Conservation (phyloP, 2,329 filamentous ascomycete genomes). For the Didymella keratinophila region DNA sequence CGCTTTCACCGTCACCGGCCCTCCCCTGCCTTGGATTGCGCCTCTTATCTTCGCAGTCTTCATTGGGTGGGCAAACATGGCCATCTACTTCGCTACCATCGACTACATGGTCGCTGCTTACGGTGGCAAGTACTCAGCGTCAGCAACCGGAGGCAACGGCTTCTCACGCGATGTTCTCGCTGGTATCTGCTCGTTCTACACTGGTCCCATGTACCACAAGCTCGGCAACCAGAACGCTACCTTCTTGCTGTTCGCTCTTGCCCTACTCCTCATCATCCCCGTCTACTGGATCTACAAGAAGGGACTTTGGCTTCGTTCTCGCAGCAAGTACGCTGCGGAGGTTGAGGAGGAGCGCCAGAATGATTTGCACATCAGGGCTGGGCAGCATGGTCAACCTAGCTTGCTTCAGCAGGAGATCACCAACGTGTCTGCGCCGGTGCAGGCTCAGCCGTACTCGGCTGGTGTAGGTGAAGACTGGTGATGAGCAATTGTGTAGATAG, state of each 20-base stretch:
- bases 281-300: slow-evolving; percentile 66
- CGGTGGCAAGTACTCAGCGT: slow-evolving; percentile 72
- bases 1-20: slow-evolving; percentile 64
- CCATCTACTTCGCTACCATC: slow-evolving; percentile 78
- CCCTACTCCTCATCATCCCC: slow-evolving; percentile 59
- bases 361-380: slow-evolving; percentile 8
- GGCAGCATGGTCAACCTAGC: slow-evolving; percentile 5
- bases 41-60: slow-evolving; percentile 55
- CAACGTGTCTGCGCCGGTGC: background rate
- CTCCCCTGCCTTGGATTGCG: slow-evolving; percentile 70
- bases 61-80: slow-evolving; percentile 74
- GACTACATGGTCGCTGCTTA: slow-evolving; percentile 81
- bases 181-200: slow-evolving; percentile 70
- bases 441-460: background rate
- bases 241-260: slow-evolving; percentile 59
- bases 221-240: slow-evolving; percentile 36
- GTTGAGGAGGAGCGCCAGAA: slow-evolving; percentile 34
- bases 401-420: background rate
- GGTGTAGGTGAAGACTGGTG: background rate
- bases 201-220: slow-evolving; percentile 49
- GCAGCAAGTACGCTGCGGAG: slow-evolving; percentile 39
- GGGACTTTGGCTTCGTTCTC: slow-evolving; percentile 60
- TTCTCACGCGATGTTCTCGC: slow-evolving; percentile 78
- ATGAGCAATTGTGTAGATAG: background rate
- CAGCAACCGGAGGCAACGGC: slow-evolving; percentile 78